phyloP scores from a whole-genome alignment of 352 stramenopile species.

The Pythium plurisporium region DNA sequence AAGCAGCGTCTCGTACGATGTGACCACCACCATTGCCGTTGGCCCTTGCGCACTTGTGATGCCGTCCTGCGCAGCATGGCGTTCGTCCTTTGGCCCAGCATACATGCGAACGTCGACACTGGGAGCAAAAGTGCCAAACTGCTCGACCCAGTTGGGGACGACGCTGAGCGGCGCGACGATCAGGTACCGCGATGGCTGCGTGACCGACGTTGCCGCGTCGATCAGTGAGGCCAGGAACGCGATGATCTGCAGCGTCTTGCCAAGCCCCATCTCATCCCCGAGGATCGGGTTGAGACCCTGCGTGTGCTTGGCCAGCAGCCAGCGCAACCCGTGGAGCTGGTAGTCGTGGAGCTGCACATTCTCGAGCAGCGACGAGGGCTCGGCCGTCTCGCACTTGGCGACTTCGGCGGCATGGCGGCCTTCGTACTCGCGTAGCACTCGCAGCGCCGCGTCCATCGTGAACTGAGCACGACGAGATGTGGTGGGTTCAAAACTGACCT shows the following conservation, averaged over 20 bases:
- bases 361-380: constrained; percentile 37
- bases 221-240: constrained; percentile 55
- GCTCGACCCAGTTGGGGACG: constrained; percentile 81
- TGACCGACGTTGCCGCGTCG: neutral
- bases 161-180: constrained; percentile 74
- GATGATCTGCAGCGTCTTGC: constrained; percentile 81
- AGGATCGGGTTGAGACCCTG: constrained; percentile 69
- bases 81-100: constrained; percentile 47
- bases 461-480: neutral
- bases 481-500: constrained; percentile 14
- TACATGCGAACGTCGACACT: constrained; percentile 55
- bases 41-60: neutral
- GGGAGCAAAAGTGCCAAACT: constrained; percentile 67
- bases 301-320: constrained; percentile 58
- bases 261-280: constrained; percentile 80
- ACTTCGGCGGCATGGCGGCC: constrained; percentile 22
- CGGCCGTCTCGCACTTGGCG: constrained; percentile 10
- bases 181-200: constrained; percentile 28
- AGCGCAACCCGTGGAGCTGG: constrained; percentile 57
- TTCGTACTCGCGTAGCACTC: constrained; percentile 30
- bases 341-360: constrained; percentile 68
- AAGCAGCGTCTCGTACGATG: constrained; percentile 70
- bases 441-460: constrained; percentile 49
- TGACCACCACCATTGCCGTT: constrained; percentile 54
- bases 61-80: constrained; percentile 22